Evolutionary conservation across 257 asterid genomes (phyloP), one percentile per base, ranked within the genome.

Genomic region (Eucommia ulmoides): DNA sequence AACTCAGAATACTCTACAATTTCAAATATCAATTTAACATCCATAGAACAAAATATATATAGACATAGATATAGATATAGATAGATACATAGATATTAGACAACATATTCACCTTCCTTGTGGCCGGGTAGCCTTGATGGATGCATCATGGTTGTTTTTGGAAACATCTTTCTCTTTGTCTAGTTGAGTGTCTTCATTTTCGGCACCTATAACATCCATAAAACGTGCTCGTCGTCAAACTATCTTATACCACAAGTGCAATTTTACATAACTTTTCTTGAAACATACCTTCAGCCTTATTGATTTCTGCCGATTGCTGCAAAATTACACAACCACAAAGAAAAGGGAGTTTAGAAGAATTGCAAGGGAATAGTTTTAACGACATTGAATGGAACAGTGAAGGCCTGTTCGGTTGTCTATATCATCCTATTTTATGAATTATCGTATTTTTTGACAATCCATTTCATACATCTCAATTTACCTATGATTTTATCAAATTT

Each of bases 51-150:
- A 29, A 7, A 29, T 29, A 29, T 29, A 7, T 7, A 5, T 29
- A 29, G 12, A 12, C 7, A 5, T 29, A 14, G 45, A 38, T 14
- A 3, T 38, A 8, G 3, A 3, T 38, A 3, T 6, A 2, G 45
- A 38, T 3, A 38, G 16, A 38, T n/a, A 38, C 16, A 3, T 3
- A 38, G 16, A 14, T 3, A 5, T 8, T 38, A 3, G 2, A 15
- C 22, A 29, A 38, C 0, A 55, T 7, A 59, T 73, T 58, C 33
- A 91, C 96, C 98, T 86, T 70, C 98, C 98, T 69, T 83, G 98
- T 22, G 95, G 95, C 49, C 96, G 78, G 46, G 98, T 79, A 60
- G 62, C 71, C 77, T 91, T 91, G 20, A 58, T 61, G 63, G n/a
- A n/a, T n/a, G 61, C 74, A 42, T 50, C 51, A 50, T 65, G 77